phyloP scores from a whole-genome alignment of 2,329 filamentous ascomycete species.

The Pseudopyricularia cyperi region DNA sequence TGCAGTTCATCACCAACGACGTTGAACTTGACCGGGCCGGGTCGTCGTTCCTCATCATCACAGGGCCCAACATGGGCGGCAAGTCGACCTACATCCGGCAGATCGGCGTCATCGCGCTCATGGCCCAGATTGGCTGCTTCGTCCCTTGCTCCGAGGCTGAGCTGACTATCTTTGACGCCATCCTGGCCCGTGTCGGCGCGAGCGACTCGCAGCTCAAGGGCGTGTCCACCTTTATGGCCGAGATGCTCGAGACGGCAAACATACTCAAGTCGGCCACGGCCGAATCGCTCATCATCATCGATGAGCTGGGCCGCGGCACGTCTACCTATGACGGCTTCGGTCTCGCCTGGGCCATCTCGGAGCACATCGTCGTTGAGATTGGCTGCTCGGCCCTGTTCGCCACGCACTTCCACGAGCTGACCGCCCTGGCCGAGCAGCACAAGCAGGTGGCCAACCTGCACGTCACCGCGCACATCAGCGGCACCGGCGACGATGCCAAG shows the following conservation, averaged over 20 bases:
- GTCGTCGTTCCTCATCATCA: slow-evolving; percentile 92
- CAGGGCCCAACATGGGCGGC: slow-evolving; percentile 96
- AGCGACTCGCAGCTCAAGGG: slow-evolving; percentile 96
- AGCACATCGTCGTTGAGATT: slow-evolving; percentile 93
- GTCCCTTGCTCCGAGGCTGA: slow-evolving; percentile 86
- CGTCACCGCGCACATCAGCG: slow-evolving; percentile 83
- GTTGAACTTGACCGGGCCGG: slow-evolving; percentile 65
- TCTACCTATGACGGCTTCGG: slow-evolving; percentile 98
- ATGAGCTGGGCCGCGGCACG: slow-evolving; percentile 90
- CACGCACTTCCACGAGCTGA: slow-evolving; percentile 97
- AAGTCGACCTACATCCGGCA: slow-evolving; percentile 98
- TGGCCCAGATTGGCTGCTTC: slow-evolving; percentile 95
- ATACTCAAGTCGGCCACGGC: slow-evolving; percentile 94
- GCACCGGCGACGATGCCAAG: slow-evolving; percentile 17
- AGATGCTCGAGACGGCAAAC: slow-evolving; percentile 98
- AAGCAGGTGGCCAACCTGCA: slow-evolving; percentile 86
- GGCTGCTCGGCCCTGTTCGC: slow-evolving; percentile 91
- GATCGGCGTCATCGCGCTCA: slow-evolving; percentile 89
- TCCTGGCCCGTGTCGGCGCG: slow-evolving; percentile 88
- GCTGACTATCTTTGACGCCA: slow-evolving; percentile 90
- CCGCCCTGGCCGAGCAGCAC: slow-evolving; percentile 75
- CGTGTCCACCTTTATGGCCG: slow-evolving; percentile 97
- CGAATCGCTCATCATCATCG: slow-evolving; percentile 95
- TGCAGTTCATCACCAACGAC: slow-evolving; percentile 98
- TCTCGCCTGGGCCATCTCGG: slow-evolving; percentile 96